Conservation (phyloP, 306 rosid species). For the Medicago arabica region DNA sequence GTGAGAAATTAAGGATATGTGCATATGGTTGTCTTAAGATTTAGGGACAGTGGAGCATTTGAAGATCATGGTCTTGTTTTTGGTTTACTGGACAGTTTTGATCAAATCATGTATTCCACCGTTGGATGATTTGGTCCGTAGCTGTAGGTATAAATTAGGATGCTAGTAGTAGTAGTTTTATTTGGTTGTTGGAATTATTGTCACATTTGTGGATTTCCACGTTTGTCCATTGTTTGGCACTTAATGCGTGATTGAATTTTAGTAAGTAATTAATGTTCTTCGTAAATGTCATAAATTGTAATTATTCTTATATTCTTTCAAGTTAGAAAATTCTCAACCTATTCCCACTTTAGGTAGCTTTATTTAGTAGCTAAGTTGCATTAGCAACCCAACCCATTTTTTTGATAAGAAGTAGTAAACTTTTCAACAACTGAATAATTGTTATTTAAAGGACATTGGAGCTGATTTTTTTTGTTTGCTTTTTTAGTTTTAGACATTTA, state of each 20-base stretch:
- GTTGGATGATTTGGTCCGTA: constrained; percentile 26
- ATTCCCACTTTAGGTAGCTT: neutral
- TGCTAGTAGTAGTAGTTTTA: constrained; percentile 4
- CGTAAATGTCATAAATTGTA: constrained; percentile 14
- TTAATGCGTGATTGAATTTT: constrained; percentile 35
- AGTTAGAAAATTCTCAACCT: constrained; percentile 3
- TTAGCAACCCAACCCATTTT: neutral
- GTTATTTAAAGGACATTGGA: too few species aligned
- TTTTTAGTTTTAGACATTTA: too few species aligned
- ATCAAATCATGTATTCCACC: constrained; percentile 12
- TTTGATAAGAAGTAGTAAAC: neutral
- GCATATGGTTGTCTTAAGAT: constrained; percentile 25
- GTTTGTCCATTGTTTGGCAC: constrained; percentile 40
- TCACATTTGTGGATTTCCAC: constrained; percentile 43
- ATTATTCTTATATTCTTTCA: constrained; percentile 15
- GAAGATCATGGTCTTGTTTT: constrained; percentile 27
- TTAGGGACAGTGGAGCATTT: constrained; percentile 30
- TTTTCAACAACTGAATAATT: neutral
- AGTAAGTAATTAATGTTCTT: constrained; percentile 31
- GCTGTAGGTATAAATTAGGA: constrained; percentile 44
- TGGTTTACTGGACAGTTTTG: constrained; percentile 26
- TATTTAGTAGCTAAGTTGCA: constrained; percentile 1
- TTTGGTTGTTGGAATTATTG: constrained; percentile 37
- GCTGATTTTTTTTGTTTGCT: too few species aligned
- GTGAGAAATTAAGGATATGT: constrained; percentile 14